Percentiles rank a stretch among this genome's conserved stretches.
These are phyloP conservation scores for Botryotinia globosa DNA, from an alignment of 2,329 filamentous ascomycete genomes.

Conservation along the genomic window DNA sequence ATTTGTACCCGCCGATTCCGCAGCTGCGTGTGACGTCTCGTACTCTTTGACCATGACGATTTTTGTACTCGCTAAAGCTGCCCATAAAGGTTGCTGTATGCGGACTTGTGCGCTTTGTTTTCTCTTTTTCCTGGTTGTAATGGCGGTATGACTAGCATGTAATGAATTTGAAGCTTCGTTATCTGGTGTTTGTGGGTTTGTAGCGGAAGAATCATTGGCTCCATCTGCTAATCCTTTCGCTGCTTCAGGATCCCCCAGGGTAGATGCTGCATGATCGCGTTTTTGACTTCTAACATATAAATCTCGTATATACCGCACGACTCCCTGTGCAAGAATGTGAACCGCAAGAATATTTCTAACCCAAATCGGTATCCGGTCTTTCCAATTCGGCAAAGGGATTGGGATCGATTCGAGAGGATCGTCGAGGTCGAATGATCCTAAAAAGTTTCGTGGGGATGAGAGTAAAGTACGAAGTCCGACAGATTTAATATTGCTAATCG, in stretches of 20 bases:
- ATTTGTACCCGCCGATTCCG: constrained; percentile 70
- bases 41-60: constrained; percentile 93
- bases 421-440: constrained; percentile 40
- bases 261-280: constrained; percentile 48
- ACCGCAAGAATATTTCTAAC: constrained; percentile 67
- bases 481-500: constrained; percentile 32
- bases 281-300: constrained; percentile 64
- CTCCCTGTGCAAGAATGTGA: constrained; percentile 71
- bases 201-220: constrained; percentile 45
- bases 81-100: constrained; percentile 90
- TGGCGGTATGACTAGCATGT: constrained; percentile 40
- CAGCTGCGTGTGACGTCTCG: constrained; percentile 73
- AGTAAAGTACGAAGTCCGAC: constrained; percentile 33
- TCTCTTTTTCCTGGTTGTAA: constrained; percentile 74
- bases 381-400: constrained; percentile 51
- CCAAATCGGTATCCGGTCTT: constrained; percentile 57
- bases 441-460: constrained; percentile 30
- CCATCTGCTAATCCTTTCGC: constrained; percentile 51
- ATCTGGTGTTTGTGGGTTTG: constrained; percentile 29
- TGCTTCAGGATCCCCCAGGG: constrained; percentile 59
- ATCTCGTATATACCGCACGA: constrained; percentile 67
- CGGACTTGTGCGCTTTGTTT: constrained; percentile 90
- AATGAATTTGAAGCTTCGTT: constrained; percentile 31
- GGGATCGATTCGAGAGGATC: constrained; percentile 47
- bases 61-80: constrained; percentile 91